These are phyloP conservation scores for Lanmaoa pseudosensibilis DNA, from an alignment of 768 basidiomycete genomes.

Conservation along the genomic window DNA sequence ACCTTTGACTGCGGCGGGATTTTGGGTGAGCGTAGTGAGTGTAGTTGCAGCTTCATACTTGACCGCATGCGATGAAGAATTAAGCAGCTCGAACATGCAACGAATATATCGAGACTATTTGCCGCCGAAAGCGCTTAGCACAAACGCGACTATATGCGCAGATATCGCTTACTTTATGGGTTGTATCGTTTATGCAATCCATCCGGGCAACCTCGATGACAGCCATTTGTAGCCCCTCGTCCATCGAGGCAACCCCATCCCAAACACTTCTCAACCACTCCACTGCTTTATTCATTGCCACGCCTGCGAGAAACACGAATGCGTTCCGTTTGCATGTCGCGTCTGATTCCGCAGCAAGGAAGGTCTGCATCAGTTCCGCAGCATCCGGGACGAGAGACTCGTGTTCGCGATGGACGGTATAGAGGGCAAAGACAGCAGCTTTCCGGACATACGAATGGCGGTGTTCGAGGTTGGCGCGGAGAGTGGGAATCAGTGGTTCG, in stretches of 20 bases:
- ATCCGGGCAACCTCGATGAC: constrained; percentile 90
- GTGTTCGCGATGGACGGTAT: constrained; percentile 91
- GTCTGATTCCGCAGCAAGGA: constrained; percentile 94
- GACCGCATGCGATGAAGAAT: constrained; percentile 86
- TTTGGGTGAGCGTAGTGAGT: constrained; percentile 90
- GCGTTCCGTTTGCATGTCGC: constrained; percentile 97
- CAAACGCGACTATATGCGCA: neutral
- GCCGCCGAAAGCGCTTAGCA: constrained; percentile 3
- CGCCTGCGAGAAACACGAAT: constrained; percentile 88
- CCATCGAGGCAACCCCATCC: constrained; percentile 77
- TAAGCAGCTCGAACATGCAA: constrained; percentile 88
- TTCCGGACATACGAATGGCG: constrained; percentile 97
- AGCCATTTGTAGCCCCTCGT: constrained; percentile 93
- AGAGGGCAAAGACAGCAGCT: constrained; percentile 96
- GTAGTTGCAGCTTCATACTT: constrained; percentile 98
- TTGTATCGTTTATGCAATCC: constrained; percentile 84
- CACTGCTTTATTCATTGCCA: constrained; percentile 86
- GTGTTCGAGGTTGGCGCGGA: constrained; percentile 93
- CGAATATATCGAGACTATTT: constrained; percentile 88
- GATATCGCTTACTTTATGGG: constrained; percentile 64
- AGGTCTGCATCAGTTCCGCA: constrained; percentile 92
- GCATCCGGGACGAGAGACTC: constrained; percentile 96
- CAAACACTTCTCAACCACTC: constrained; percentile 87
- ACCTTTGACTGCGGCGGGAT: constrained; percentile 96
- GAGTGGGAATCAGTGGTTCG: constrained; percentile 93